Conservation (phyloP, 805 yeast genomes). For the Zygosaccharomyces lentus region DNA sequence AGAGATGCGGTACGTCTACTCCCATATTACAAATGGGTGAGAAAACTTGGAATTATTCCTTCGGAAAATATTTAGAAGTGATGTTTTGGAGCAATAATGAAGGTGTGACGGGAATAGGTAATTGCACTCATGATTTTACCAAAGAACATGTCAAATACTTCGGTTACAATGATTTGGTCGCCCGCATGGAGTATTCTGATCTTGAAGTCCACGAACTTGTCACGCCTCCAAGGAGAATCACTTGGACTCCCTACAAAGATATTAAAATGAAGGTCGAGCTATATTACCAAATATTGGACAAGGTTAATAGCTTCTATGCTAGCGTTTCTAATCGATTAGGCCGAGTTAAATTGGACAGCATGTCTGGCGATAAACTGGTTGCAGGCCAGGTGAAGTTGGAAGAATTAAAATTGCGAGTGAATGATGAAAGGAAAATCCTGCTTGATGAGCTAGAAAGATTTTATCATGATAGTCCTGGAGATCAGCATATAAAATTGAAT, state of each 20-base stretch:
- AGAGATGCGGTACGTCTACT: conserved; percentile 66
- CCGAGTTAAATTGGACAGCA: conserved; percentile 70
- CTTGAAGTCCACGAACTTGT: conserved; percentile 76
- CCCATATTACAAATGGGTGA: conserved; percentile 82
- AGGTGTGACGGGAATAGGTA: conserved; percentile 52
- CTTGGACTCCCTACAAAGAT: conserved; percentile 69
- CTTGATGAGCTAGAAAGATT: conserved; percentile 45
- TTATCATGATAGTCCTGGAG: conserved; percentile 52
- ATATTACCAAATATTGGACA: conserved; percentile 48
- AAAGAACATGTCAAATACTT: conserved; percentile 80
- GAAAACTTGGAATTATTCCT: conserved; percentile 82
- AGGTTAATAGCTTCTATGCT: conserved; percentile 59
- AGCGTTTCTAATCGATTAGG: conserved; percentile 66
- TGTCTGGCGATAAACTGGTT: conserved; percentile 64
- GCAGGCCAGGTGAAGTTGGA: conserved; percentile 60
- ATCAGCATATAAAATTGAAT: conserved; percentile 69
- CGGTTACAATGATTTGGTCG: conserved; percentile 72
- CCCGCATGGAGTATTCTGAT: conserved; percentile 69
- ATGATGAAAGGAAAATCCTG: conserved; percentile 47
- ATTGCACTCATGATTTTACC: conserved; percentile 77
- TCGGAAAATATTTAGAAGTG: conserved; percentile 88
- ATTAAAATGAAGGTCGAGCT: conserved; percentile 64
- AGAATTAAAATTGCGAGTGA: conserved; percentile 51
- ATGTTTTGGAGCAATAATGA: conserved; percentile 67
- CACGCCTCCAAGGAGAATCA: conserved; percentile 66